Base-by-base conservation (phyloP, 768 basidiomycete genomes). In the Myochromella boudieri region DNA sequence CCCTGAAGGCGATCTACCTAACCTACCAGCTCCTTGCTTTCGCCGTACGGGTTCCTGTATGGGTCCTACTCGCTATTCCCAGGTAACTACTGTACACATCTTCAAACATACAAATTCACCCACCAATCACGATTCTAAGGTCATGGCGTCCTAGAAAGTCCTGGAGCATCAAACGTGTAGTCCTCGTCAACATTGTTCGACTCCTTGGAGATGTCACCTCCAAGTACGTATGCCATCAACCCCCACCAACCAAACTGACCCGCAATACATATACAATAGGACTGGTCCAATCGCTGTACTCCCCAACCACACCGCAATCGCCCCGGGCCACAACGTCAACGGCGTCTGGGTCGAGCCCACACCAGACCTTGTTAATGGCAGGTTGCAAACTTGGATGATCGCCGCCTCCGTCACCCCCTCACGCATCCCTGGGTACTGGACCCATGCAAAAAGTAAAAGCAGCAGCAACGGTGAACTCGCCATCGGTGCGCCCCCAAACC, bases 371-470 rank as follows among this genome's bases (percentile, higher is more conserved):
- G 52, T 82, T 11, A 66, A 64, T 0, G 79, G 74, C 10, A 67
- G 73, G 31, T 61, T 82, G 44, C 59, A 68, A 38, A 51, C 51
- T 7, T 77, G 67, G 68, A 74, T 72, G 17, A 52, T 60, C 1
- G 59, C 62, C 17, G 67, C 77, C 10, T 57, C 63, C 4, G 72
- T 80, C 17, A 46, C 63, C 3, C 64, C 76, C 0, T 60, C 68
- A 36, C 68, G 68, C 27, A 68, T 84, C 29, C 77, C 81, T 11
- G 81, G 79, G 6, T 84, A 82, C 55, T 82, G 80, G 80, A 61
- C 70, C 17, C 70, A 76, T 60, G 76, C 74, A 56, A 61, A 64
- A 22, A 72, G 69, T 1, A n/a, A n/a, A n/a, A n/a, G n/a, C n/a
- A n/a, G n/a, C n/a, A n/a, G n/a, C n/a, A n/a, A n/a, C n/a, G 52